A percentile compares a stretch with the other conserved stretches of the same genome.
Conservation (phyloP, 1,139 yeast species). For the Blastobotrys illinoisensis region DNA sequence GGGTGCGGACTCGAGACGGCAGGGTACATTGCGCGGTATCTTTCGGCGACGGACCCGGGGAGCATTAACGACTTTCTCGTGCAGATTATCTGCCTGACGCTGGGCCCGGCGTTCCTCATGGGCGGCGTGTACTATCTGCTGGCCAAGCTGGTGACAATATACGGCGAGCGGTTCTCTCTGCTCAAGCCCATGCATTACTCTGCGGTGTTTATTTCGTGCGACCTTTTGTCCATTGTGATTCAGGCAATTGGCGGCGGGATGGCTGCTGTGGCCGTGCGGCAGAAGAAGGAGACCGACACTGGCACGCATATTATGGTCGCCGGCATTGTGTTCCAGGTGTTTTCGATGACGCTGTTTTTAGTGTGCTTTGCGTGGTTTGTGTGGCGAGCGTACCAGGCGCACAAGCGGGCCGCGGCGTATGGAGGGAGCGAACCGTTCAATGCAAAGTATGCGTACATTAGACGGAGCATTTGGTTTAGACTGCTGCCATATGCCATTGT, state of each 20-base stretch:
- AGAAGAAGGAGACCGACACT: slow-evolving; percentile 34
- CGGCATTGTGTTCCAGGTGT: slow-evolving; percentile 75
- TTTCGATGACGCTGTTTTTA: slow-evolving; percentile 62
- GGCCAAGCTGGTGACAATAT: slow-evolving; percentile 67
- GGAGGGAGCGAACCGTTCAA: slow-evolving; percentile 28
- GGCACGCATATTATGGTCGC: slow-evolving; percentile 80
- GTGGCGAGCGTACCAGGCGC: slow-evolving; percentile 39
- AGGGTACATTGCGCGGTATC: slow-evolving; percentile 66
- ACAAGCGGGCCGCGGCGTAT: slow-evolving; percentile 6
- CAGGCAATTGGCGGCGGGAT: slow-evolving; percentile 86
- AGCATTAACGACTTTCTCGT: slow-evolving; percentile 46
- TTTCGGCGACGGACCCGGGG: slow-evolving; percentile 39
- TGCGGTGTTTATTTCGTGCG: slow-evolving; percentile 60
- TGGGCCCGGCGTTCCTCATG: slow-evolving; percentile 87
- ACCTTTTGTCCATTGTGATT: slow-evolving; percentile 60
- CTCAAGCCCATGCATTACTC: slow-evolving; percentile 74
- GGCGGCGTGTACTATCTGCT: slow-evolving; percentile 78
- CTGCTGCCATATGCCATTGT: slow-evolving; percentile 20
- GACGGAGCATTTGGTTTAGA: slow-evolving; percentile 39
- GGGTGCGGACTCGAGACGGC: slow-evolving; percentile 60
- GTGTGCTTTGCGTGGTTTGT: slow-evolving; percentile 52
- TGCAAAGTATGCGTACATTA: slow-evolving; percentile 39
- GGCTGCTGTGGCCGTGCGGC: slow-evolving; percentile 51
- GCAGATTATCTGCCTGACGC: slow-evolving; percentile 66
- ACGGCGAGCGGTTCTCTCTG: slow-evolving; percentile 56